A percentile compares a stretch with the other conserved stretches of the same genome.
Conservation (phyloP, 2,329 filamentous ascomycete species). For the Aspergillus sergii region DNA sequence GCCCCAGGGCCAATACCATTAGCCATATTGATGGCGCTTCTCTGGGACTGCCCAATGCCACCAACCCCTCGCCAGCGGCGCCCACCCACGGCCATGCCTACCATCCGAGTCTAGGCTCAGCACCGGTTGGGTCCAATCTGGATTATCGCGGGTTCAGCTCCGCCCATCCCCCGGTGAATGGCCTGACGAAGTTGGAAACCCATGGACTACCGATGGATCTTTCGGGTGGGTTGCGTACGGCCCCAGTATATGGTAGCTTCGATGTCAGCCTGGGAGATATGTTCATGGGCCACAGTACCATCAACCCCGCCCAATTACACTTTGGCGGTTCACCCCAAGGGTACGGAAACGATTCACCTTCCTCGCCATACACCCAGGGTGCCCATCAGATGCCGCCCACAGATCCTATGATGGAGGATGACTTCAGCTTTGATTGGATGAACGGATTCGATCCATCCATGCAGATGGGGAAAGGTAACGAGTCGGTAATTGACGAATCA, state of each 20-base stretch:
- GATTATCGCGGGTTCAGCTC: slow-evolving; percentile 69
- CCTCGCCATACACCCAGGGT: slow-evolving; percentile 45
- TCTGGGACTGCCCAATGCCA: slow-evolving; percentile 62
- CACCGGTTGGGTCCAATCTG: slow-evolving; percentile 58
- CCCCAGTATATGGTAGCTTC: slow-evolving; percentile 70
- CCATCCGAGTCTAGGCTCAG: slow-evolving; percentile 72
- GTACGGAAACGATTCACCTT: slow-evolving; percentile 43
- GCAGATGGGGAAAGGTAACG: slow-evolving; percentile 68
- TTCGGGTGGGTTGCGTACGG: slow-evolving; percentile 72
- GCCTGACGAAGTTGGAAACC: slow-evolving; percentile 82
- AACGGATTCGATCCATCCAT: slow-evolving; percentile 79
- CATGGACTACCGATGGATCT: slow-evolving; percentile 69
- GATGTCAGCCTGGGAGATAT: slow-evolving; percentile 72
- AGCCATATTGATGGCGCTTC: slow-evolving; percentile 82
- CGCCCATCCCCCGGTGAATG: slow-evolving; percentile 58
- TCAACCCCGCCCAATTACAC: slow-evolving; percentile 72
- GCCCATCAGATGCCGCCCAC: slow-evolving; percentile 57
- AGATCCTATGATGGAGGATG: slow-evolving; percentile 63
- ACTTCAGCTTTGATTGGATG: slow-evolving; percentile 83
- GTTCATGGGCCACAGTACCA: slow-evolving; percentile 67
- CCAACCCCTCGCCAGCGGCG: slow-evolving; percentile 23
- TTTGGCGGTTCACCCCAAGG: slow-evolving; percentile 75
- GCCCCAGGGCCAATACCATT: slow-evolving; percentile 93
- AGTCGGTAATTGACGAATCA: slow-evolving; percentile 85
- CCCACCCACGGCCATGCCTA: slow-evolving; percentile 58